A percentile compares a stretch with the other conserved stretches of the same genome.
Conservation (phyloP, 495 filamentous ascomycete species). For the Hypoxylon fragiforme region DNA sequence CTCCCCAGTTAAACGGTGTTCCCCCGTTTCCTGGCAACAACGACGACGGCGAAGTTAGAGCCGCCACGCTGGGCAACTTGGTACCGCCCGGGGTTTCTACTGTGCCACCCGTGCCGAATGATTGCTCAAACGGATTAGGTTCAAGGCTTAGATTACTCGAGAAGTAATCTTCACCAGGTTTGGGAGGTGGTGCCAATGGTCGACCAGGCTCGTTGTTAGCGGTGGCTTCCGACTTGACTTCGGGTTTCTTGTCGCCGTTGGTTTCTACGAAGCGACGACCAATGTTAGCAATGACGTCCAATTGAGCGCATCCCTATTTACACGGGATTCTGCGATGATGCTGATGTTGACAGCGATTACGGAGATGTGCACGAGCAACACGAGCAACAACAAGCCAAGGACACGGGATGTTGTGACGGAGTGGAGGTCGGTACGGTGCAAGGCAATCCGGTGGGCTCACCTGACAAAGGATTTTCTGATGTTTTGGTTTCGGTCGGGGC, state of each 20-base stretch:
- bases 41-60: constrained; percentile 87
- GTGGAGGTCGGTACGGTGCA: constrained; percentile 20
- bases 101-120: constrained; percentile 71
- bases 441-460: constrained; percentile 28
- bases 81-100: constrained; percentile 86
- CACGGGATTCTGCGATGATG: not conserved
- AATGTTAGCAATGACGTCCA: constrained; percentile 33
- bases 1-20: constrained; percentile 75
- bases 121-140: constrained; percentile 95
- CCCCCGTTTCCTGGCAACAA: constrained; percentile 69
- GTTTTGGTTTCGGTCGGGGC: constrained; percentile 38
- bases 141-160: constrained; percentile 70
- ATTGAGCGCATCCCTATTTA: constrained; percentile 24
- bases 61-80: constrained; percentile 86
- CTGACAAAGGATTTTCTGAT: constrained; percentile 40
- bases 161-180: constrained; percentile 79
- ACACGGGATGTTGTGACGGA: not conserved
- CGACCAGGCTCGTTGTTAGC: constrained; percentile 43
- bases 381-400: not conserved
- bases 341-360: not conserved
- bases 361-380: too few relatives aligned
- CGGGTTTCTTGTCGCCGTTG: constrained; percentile 43
- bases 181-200: constrained; percentile 78
- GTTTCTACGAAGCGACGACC: constrained; percentile 27
- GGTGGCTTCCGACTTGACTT: constrained; percentile 43